Conservation (phyloP, 805 yeast genomes). For the Clavispora phyllophila region DNA sequence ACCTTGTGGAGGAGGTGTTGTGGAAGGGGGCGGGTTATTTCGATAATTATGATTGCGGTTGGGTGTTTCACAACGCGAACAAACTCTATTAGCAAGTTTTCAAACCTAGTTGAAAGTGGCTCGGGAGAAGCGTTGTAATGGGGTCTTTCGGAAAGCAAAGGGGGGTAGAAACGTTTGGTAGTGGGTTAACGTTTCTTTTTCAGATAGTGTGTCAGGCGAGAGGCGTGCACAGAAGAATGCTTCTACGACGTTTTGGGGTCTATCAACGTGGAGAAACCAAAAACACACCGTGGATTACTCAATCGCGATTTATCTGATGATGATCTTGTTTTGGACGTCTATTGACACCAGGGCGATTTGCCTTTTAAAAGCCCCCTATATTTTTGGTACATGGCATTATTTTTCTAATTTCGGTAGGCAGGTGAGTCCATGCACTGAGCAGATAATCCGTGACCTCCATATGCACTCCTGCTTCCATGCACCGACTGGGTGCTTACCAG, state of each 20-base stretch:
- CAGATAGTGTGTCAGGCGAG: not conserved
- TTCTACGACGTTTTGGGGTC: not conserved
- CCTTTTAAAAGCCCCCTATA: no score
- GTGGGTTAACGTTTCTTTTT: not conserved
- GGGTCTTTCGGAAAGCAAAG: not conserved
- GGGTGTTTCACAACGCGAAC: not conserved
- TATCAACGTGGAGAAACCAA: not conserved
- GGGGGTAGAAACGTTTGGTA: not conserved
- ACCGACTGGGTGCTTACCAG: not conserved
- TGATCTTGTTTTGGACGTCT: no score
- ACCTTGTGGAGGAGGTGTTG: not conserved
- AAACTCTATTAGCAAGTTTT: not conserved
- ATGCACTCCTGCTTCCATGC: not conserved
- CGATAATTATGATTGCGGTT: not conserved
- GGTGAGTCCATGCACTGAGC: not conserved
- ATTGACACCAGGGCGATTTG: no score
- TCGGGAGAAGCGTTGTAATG: not conserved
- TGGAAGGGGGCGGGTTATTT: not conserved
- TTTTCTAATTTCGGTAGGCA: not conserved
- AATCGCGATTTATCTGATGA: not conserved
- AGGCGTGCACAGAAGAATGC: not conserved
- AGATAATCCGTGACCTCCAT: conserved; percentile 1
- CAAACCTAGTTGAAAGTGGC: not conserved
- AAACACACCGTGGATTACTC: not conserved
- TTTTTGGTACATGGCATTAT: not conserved